Evolutionary conservation across 2,329 filamentous ascomycete species (phyloP).

Genomic region (Sclerotinia glacialis): DNA sequence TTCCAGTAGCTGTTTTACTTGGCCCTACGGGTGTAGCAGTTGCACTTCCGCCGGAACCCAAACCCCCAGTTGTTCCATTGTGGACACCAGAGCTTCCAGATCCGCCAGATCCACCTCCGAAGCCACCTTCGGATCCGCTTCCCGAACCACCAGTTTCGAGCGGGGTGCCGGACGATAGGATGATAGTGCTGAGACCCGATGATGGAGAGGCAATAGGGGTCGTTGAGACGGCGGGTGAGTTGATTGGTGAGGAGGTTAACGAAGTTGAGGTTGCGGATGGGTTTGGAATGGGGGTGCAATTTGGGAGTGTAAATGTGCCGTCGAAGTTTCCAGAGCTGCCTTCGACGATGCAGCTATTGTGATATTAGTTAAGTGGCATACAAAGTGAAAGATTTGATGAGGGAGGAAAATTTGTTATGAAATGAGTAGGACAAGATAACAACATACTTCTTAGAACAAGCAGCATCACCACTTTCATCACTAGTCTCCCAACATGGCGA

Average conservation of each 20-base stretch:
- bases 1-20: slow-evolving; percentile 15
- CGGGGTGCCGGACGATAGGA: not conserved
- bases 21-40: slow-evolving; percentile 26
- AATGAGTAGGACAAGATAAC: not conserved
- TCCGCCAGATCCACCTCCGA: not conserved
- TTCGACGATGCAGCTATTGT: slow-evolving; percentile 46
- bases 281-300: slow-evolving; percentile 27
- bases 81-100: not conserved
- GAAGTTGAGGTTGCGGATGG: slow-evolving; percentile 23
- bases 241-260: slow-evolving; percentile 17
- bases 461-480: slow-evolving; percentile 44
- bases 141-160: slow-evolving; percentile 17
- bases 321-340: slow-evolving; percentile 39
- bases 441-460: slow-evolving; percentile 47
- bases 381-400: not conserved
- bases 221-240: slow-evolving; percentile 26
- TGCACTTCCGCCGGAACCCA: slow-evolving; percentile 13
- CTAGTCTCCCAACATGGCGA: slow-evolving; percentile 45
- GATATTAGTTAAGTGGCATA: not conserved
- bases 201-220: not conserved
- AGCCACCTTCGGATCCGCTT: not conserved
- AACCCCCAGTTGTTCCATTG: slow-evolving; percentile 13
- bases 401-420: not conserved
- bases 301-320: slow-evolving; percentile 42
- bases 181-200: not conserved